Percentiles rank a stretch among this genome's conserved stretches.
Evolutionary conservation across 192 early-diverging fungal genomes (phyloP).

Genomic region (Gaertneriomyces semiglobifer): DNA sequence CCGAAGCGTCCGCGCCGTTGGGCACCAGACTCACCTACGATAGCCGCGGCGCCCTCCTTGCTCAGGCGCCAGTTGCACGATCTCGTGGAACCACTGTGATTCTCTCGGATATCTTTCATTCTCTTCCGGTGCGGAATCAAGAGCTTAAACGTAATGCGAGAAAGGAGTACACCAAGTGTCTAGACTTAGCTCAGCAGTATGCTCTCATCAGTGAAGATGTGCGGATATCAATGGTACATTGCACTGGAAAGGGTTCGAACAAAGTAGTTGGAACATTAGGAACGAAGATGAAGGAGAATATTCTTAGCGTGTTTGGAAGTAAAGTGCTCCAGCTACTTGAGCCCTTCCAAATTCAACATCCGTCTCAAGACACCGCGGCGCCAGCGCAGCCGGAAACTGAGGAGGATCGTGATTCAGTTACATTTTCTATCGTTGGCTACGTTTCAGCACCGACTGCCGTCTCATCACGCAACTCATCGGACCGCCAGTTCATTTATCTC

Average conservation of each 20-base stretch:
- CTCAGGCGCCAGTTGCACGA: constrained; percentile 48
- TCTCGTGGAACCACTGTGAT: constrained; percentile 68
- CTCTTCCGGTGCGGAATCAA: constrained; percentile 78
- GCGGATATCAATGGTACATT: constrained; percentile 63
- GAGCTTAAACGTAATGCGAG: constrained; percentile 84
- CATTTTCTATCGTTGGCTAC: too few relatives aligned
- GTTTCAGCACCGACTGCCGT: too few relatives aligned
- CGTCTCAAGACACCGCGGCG: too few relatives aligned
- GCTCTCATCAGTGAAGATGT: constrained; percentile 69
- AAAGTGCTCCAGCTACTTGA: too few relatives aligned
- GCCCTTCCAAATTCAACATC: too few relatives aligned
- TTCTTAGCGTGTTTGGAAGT: too few relatives aligned
- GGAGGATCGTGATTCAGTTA: too few relatives aligned
- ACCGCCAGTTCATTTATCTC: constrained; percentile 85
- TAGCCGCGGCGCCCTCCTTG: constrained; percentile 54
- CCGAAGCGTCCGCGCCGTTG: constrained; percentile 49
- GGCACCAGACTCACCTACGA: constrained; percentile 73
- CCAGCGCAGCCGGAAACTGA: too few relatives aligned
- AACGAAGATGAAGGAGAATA: too few relatives aligned
- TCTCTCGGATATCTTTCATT: constrained; percentile 71
- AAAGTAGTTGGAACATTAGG: too few relatives aligned
- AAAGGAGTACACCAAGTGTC: constrained; percentile 72
- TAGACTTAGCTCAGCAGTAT: constrained; percentile 80
- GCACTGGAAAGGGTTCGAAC: constrained; percentile 51
- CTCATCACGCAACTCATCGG: constrained; percentile 64